A percentile compares a stretch with the other conserved stretches of the same genome.
These are phyloP conservation scores for Myxozyma neotropica DNA, from an alignment of 805 yeast species.

Conservation along the genomic window DNA sequence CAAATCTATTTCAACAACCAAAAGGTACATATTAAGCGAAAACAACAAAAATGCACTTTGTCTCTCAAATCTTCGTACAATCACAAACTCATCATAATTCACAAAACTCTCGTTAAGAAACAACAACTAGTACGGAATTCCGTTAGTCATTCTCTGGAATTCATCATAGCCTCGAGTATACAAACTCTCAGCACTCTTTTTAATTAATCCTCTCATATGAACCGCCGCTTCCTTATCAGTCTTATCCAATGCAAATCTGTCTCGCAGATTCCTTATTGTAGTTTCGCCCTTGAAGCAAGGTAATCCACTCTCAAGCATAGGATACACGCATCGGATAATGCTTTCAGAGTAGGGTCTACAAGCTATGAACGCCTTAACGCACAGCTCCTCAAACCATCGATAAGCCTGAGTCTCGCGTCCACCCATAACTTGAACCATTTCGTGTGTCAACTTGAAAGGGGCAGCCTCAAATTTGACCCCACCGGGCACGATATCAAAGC, in stretches of 20 bases:
- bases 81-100: no score
- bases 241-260: constrained; percentile 78
- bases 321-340: constrained; percentile 79
- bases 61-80: neutral
- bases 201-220: constrained; percentile 72
- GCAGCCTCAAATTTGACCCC: constrained; percentile 98
- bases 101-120: neutral
- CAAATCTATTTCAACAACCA: neutral
- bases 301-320: constrained; percentile 88
- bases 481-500: constrained; percentile 98
- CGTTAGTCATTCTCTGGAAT: constrained; percentile 94
- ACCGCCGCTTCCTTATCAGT: constrained; percentile 82
- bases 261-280: constrained; percentile 79
- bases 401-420: constrained; percentile 87
- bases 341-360: constrained; percentile 86
- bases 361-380: constrained; percentile 88
- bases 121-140: constrained; percentile 64
- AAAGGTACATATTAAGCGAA: neutral
- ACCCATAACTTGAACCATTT: constrained; percentile 97
- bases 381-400: constrained; percentile 90
- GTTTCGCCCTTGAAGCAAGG: constrained; percentile 36
- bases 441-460: constrained; percentile 93
- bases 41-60: neutral
- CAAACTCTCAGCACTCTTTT: constrained; percentile 79
- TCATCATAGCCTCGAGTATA: constrained; percentile 96